Evolutionary conservation across 257 asterid genomes (phyloP), one percentile per base, ranked within the genome.

Genomic region (Capsicum pubescens): DNA sequence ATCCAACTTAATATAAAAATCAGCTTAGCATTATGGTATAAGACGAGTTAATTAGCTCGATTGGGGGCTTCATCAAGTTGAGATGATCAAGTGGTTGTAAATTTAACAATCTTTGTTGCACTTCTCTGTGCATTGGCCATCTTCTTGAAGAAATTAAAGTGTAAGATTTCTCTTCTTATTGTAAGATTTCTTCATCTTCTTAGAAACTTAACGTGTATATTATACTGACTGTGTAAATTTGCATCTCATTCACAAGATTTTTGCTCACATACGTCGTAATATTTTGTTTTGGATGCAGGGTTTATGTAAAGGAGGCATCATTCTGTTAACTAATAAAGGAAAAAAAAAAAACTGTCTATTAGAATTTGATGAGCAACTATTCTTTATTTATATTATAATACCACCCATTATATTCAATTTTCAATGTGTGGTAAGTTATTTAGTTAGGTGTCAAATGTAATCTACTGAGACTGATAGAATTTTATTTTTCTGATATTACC

Each of bases 341-440:
- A 89, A 67, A 80, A 89, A 67, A 80, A 90, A 26, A 26, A 1
- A 26, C 32, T 26, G 90, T 32, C 19, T 92, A 9, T 80, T 93
- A 85, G 93, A 83, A 70, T 95, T 95, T 84, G 58, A 92, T 54
- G 97, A 90, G 82, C 90, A 91, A n/a, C 90, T 95, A 54, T 93
- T 95, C 85, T 95, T 95, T 69, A 91, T 91, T 44, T 94, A 92
- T 88, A 90, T 95, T 71, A 85, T 95, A 57, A 85, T 95, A 57
- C 98, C 98, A 4, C 95, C 98, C 56, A 95, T 95, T 84, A 93
- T 95, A 67, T 95, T 93, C 64, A 93, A 93, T 95, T 61, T 95
- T 93, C 64, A 93, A 93, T 87, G 97, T 96, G 17, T 97, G 97
- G 98, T 91, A 56, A 87, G 57, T 19, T 19, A 9, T 26, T 64